Percentiles rank a stretch among this genome's conserved stretches.
phyloP scores from a whole-genome alignment of 2,329 filamentous ascomycete genomes.

The Epicoccum sorghinum region DNA sequence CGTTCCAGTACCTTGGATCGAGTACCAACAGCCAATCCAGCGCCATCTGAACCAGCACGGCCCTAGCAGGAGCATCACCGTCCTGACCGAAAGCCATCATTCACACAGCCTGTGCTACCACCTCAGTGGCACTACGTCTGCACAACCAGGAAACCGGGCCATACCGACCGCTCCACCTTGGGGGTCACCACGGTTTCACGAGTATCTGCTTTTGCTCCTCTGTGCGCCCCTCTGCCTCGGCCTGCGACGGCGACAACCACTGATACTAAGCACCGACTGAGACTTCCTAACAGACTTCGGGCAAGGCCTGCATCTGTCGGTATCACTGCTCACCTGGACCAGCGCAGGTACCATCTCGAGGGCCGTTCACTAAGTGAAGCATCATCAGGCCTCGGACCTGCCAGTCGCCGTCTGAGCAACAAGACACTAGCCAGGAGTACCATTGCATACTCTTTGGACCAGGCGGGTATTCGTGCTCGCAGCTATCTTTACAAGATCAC shows the following conservation, averaged over 20 bases:
- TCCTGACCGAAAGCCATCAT: conserved; percentile 44
- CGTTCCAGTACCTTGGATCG: conserved; percentile 33
- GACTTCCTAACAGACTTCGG: conserved; percentile 53
- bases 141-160: conserved; percentile 55
- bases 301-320: conserved; percentile 52
- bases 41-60: conserved; percentile 35
- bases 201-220: conserved; percentile 44
- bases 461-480: conserved; percentile 36
- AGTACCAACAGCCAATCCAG: conserved; percentile 34
- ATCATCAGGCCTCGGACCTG: conserved; percentile 35
- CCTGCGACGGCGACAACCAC: conserved; percentile 46
- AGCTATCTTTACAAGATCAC: conserved; percentile 39
- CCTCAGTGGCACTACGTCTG: conserved; percentile 53
- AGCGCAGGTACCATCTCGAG: conserved; percentile 47
- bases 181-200: conserved; percentile 46
- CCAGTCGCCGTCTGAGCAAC: conserved; percentile 37
- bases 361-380: conserved; percentile 34
- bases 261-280: conserved; percentile 47
- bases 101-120: conserved; percentile 47
- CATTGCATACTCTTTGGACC: conserved; percentile 34
- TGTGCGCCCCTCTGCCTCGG: conserved; percentile 49
- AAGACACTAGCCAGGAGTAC: conserved; percentile 39
- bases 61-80: conserved; percentile 35
- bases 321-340: conserved; percentile 46
- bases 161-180: conserved; percentile 46